Evolutionary conservation across 2,329 filamentous ascomycete species (phyloP).

Genomic region (Aspergillus thermomutatus): DNA sequence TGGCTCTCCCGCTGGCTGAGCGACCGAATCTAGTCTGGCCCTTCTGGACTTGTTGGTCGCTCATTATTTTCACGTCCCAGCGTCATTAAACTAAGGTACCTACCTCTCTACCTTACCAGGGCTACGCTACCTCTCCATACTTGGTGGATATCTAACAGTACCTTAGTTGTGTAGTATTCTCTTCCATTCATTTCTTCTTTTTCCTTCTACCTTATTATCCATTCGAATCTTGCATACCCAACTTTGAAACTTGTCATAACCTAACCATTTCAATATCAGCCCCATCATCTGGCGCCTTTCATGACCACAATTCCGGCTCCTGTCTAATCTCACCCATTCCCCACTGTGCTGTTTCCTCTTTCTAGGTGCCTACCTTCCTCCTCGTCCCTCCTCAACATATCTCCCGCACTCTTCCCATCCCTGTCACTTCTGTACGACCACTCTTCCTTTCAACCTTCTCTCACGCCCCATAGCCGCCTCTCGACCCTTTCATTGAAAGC

Average conservation of each 20-base stretch:
- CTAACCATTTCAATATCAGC: conserved; percentile 15
- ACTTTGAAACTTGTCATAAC: too few relatives aligned
- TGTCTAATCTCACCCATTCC: conserved; percentile 12
- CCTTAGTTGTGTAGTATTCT: too few relatives aligned
- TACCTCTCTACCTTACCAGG: too few relatives aligned
- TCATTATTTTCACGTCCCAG: conserved; percentile 14
- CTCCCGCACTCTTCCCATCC: not conserved
- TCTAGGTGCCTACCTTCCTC: not conserved
- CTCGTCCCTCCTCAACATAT: not conserved
- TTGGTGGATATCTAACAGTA: not conserved
- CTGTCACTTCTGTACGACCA: not conserved
- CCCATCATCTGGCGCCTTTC: conserved; percentile 9
- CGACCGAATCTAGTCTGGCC: conserved; percentile 3
- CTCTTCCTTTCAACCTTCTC: not conserved
- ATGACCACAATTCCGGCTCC: conserved; percentile 11
- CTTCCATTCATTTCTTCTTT: conserved; percentile 14
- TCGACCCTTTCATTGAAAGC: not conserved
- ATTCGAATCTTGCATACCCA: conserved; percentile 12
- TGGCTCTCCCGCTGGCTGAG: conserved; percentile 1
- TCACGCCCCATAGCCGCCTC: not conserved
- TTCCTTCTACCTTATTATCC: conserved; percentile 13
- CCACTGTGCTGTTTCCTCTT: conserved; percentile 14
- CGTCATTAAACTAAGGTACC: conserved; percentile 14
- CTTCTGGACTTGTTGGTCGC: conserved; percentile 10
- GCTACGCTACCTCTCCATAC: too few relatives aligned